Percentiles rank a stretch among this genome's conserved stretches.
phyloP scores from a whole-genome alignment of 306 rosid species.

The Dalbergia cultrata region DNA sequence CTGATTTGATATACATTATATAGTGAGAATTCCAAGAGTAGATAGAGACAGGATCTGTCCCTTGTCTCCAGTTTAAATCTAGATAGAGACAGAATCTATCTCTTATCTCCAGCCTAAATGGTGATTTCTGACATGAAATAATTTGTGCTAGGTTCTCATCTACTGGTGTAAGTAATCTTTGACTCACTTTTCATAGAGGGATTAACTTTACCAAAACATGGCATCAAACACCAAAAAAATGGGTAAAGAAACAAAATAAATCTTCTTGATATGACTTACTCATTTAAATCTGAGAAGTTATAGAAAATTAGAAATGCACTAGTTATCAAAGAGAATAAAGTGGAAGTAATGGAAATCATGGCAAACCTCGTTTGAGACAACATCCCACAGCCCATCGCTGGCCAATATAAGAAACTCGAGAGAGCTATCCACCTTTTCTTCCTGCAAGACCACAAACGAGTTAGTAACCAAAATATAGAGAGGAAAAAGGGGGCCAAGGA shows the following conservation, averaged over 20 bases:
- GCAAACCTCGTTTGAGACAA: slow-evolving; percentile 91
- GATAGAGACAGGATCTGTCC: not conserved
- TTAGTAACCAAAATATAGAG: slow-evolving; percentile 1
- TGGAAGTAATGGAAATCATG: slow-evolving; percentile 28
- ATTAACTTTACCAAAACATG: not conserved
- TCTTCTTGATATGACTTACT: slow-evolving; percentile 5
- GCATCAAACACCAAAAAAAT: not conserved
- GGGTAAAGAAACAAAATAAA: not conserved
- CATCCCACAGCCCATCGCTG: slow-evolving; percentile 98
- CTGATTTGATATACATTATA: not conserved
- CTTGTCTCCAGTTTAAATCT: not conserved
- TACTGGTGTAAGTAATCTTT: not conserved
- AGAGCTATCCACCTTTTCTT: slow-evolving; percentile 87
- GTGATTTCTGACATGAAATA: not conserved
- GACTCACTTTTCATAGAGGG: not conserved
- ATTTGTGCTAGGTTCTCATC: not conserved
- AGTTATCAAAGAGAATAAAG: not conserved
- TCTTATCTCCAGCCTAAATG: not conserved
- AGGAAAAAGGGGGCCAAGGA: not conserved
- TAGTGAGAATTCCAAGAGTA: not conserved
- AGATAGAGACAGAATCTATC: not conserved
- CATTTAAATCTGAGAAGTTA: slow-evolving; percentile 1
- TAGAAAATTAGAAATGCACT: not conserved
- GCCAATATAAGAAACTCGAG: slow-evolving; percentile 98
- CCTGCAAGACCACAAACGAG: slow-evolving; percentile 62